Percentiles rank a stretch among this genome's conserved stretches.
These are phyloP conservation scores for Laetiporus sulphureus DNA, from an alignment of 1,284 basidiomycete species.

Conservation along the genomic window DNA sequence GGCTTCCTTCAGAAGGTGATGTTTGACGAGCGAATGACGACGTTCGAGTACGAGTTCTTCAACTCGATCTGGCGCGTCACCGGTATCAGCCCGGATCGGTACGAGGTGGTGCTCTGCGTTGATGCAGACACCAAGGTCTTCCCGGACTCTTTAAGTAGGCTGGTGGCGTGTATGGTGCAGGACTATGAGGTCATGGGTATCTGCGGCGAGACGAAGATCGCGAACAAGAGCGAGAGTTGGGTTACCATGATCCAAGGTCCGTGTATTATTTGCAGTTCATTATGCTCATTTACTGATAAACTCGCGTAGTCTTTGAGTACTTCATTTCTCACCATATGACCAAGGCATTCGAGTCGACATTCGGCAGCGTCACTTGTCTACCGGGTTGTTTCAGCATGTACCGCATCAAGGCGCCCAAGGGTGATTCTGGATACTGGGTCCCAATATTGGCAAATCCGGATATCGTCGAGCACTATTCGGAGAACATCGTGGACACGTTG, in stretches of 20 bases:
- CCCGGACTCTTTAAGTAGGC: constrained; percentile 87
- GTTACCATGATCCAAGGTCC: constrained; percentile 98
- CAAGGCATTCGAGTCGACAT: constrained; percentile 99
- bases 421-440: constrained; percentile 93
- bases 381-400: constrained; percentile 99
- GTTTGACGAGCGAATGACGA: constrained; percentile 99
- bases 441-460: constrained; percentile 97
- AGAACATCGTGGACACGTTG: constrained; percentile 95
- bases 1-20: constrained; percentile 97
- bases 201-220: constrained; percentile 98
- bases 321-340: constrained; percentile 99
- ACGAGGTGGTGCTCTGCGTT: constrained; percentile 94
- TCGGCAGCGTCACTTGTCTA: constrained; percentile 98
- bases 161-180: constrained; percentile 93
- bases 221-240: constrained; percentile 97
- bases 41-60: constrained; percentile 99
- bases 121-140: constrained; percentile 99
- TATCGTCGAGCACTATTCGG: constrained; percentile 96
- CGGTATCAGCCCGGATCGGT: constrained; percentile 94
- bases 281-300: constrained; percentile 7
- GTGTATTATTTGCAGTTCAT: constrained; percentile 2
- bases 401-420: constrained; percentile 96
- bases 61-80: constrained; percentile 93
- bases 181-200: constrained; percentile 98
- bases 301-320: constrained; percentile 94